Base-by-base conservation (phyloP, 2,329 filamentous ascomycete species). In the Penicillium concentricum region DNA sequence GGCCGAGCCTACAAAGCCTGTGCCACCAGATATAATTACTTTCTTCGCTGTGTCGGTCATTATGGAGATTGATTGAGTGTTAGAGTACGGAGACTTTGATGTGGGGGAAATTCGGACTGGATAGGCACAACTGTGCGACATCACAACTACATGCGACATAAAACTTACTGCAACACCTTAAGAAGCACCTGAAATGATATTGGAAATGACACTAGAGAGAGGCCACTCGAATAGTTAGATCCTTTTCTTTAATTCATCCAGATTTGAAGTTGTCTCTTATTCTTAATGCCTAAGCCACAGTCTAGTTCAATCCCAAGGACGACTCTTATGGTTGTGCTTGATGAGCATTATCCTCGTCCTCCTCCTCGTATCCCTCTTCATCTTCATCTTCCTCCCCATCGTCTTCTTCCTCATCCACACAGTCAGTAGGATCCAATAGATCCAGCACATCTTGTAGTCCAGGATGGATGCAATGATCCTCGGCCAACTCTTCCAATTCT, bases 1-100 rank as follows among this genome's bases (percentile, higher is more conserved):
- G 16, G 72, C 72, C 24, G 73, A 70, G 16, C 74, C 75, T 16
- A 77, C 69, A 59, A 77, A 76, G 13, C 75, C 75, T 7, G 70
- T 69, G 34, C 74, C 74, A 12, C 74, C 74, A 28, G 74, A 73
- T 20, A 77, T 64, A 5, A 77, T 60, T 49, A 77, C 62, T 30
- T 63, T 70, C 34, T 55, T 64, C 22, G 68, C 60, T 16, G 34
- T 15, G 39, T 37, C 41, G 18, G 45, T 16, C 65, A 67, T 67
- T 41, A 16, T 52, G 43, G 32, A 22, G 26, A 9, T 32, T 22
- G 13, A 16, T 32, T 9, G 28, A 47, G 18, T 18, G 12, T 9
- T n/a, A 50, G 28, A 28, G 39, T 35, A 15, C 18, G 22, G n/a
- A 20, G 26, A 13, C 2, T 34, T 32, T 24, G 37, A 28, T 42